These are phyloP conservation scores for Sordariomycetes sp. DNA, from an alignment of 2,329 filamentous ascomycete genomes.

Conservation along the genomic window DNA sequence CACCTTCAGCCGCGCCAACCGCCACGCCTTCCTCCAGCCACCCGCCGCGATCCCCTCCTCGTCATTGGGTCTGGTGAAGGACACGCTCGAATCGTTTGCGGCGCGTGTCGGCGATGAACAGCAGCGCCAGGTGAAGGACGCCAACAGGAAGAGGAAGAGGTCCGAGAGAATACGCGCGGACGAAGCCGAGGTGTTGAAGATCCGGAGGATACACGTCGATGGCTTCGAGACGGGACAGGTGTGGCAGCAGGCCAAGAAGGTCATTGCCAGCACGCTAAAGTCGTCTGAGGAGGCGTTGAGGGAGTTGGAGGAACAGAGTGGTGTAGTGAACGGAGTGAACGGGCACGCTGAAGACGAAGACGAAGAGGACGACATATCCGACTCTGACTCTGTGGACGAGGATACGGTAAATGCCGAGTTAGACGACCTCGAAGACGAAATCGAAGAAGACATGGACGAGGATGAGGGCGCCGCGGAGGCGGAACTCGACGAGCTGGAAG, in stretches of 20 bases:
- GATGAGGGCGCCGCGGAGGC: conserved; percentile 6
- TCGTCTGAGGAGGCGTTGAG: conserved; percentile 35
- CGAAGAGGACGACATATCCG: conserved; percentile 17
- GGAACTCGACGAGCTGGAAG: conserved; percentile 15
- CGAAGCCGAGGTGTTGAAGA: conserved; percentile 48
- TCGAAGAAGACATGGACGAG: conserved; percentile 19
- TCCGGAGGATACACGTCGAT: conserved; percentile 74
- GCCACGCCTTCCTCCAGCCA: conserved; percentile 71
- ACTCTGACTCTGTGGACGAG: neutral
- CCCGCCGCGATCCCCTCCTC: conserved; percentile 53
- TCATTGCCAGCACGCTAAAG: conserved; percentile 50
- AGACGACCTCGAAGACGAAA: conserved; percentile 19
- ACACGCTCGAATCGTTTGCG: conserved; percentile 69
- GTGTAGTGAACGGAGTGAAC: conserved; percentile 19
- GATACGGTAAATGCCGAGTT: conserved; percentile 16
- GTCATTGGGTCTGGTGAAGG: conserved; percentile 67
- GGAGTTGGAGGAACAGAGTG: conserved; percentile 40
- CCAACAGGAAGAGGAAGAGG: conserved; percentile 68
- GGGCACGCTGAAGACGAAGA: conserved; percentile 14
- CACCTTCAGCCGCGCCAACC: conserved; percentile 45
- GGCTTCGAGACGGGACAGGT: conserved; percentile 84
- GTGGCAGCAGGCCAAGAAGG: conserved; percentile 84
- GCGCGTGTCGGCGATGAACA: conserved; percentile 64
- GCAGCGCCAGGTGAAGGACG: conserved; percentile 53
- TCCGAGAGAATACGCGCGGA: conserved; percentile 20